Evolutionary conservation across 768 basidiomycete genomes (phyloP), one percentile per base, ranked within the genome.

Genomic region (Boletus edulis): DNA sequence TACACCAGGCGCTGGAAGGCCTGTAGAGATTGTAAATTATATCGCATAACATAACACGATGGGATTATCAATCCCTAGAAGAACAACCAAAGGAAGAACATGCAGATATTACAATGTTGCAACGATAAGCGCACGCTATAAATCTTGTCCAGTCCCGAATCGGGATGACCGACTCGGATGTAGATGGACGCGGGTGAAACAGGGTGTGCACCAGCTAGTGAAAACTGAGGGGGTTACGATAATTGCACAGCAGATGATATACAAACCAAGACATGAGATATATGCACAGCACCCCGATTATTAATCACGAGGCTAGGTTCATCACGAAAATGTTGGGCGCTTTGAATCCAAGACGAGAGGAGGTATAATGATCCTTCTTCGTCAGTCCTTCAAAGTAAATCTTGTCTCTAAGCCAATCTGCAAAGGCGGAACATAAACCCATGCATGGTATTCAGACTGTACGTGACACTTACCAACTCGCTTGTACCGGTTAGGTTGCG

Each of bases 311-410:
- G 12, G 76, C 74, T 39, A 89, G 58, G 51, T 79, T 78, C 85
- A 92, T 83, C 38, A 91, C 76, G 65, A 89, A 89, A 38, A 91
- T 80, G 64, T 93, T 92, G 7, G 89, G 83, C 3, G 91, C 91
- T 51, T 77, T 79, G 72, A 82, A 93, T 2, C 91, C 91, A 29
- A 93, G 81, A 7, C 89, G 80, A 10, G 75, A 66, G 27, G 71
- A 60, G 2, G 78, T 74, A 60, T 91, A 92, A 9, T 61, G 63
- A 59, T 90, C 87, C 58, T 86, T 81, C 65, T 76, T 81, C 12
- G 60, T 60, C 52, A 93, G 62, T 15, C 78, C 76, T 55, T 92
- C 89, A 55, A 92, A 91, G 68, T 77, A 89, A 20, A 79, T 75
- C 51, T 80, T 78, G 51, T 91, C 91, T 42, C 86, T 79, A 18